Percentiles rank a stretch among this genome's conserved stretches.
phyloP scores from a whole-genome alignment of 2,329 filamentous ascomycete species.

The Colletotrichum tofieldiae region DNA sequence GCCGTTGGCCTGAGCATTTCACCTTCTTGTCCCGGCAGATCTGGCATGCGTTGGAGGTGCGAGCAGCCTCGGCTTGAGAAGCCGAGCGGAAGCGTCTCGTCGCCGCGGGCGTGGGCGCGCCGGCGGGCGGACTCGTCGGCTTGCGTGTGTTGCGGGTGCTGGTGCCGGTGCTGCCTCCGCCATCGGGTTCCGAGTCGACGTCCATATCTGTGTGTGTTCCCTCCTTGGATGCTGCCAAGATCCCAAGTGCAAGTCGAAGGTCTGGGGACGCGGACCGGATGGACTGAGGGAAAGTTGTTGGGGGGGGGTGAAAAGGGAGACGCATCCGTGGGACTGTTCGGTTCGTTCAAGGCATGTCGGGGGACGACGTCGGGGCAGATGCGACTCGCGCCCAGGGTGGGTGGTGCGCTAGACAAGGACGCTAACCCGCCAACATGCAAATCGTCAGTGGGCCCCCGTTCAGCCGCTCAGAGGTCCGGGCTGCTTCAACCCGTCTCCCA shows the following conservation, averaged over 20 bases:
- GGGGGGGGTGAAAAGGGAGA: constrained; percentile 20
- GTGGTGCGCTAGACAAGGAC: background rate
- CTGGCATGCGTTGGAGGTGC: constrained; percentile 23
- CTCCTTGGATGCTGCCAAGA: constrained; percentile 1
- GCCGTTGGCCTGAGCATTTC: constrained; percentile 36
- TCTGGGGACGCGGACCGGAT: background rate
- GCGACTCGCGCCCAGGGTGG: background rate
- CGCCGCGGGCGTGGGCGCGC: constrained; percentile 5
- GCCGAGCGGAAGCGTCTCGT: constrained; percentile 27
- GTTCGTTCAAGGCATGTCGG: background rate
- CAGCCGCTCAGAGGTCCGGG: background rate
- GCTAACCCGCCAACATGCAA: background rate
- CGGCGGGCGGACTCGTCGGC: constrained; percentile 7
- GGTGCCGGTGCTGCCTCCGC: background rate
- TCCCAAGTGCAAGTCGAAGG: background rate
- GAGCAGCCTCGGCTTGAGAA: constrained; percentile 34
- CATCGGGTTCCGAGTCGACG: background rate
- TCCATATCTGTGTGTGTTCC: background rate
- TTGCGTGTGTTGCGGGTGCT: background rate
- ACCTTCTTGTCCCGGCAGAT: constrained; percentile 38
- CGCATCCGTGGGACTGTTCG: constrained; percentile 21
- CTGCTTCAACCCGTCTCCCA: background rate
- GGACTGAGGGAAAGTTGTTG: background rate
- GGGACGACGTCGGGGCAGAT: background rate
- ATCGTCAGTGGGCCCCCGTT: background rate